phyloP scores from a whole-genome alignment of 2,329 filamentous ascomycete species.

The Tricladium varicosporioides region DNA sequence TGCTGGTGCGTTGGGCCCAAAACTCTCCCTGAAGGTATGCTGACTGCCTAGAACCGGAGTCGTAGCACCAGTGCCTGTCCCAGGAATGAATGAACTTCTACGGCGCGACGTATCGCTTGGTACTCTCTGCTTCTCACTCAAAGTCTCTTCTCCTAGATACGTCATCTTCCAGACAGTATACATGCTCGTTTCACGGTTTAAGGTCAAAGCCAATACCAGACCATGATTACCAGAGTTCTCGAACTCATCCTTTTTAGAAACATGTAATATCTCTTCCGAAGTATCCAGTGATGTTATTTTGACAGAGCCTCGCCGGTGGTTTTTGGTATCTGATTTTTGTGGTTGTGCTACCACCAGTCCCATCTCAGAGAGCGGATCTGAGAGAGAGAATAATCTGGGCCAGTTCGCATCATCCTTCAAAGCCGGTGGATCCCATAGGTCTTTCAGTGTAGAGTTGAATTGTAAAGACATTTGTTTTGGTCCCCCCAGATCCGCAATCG shows the following conservation, averaged over 20 bases:
- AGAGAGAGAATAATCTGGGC: conserved; percentile 78
- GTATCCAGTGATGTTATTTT: conserved; percentile 62
- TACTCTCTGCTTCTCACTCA: conserved; percentile 32
- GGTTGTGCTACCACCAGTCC: conserved; percentile 71
- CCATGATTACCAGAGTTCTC: conserved; percentile 40
- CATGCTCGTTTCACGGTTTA: conserved; percentile 71
- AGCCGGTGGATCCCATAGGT: conserved; percentile 54
- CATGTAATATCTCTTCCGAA: conserved; percentile 79
- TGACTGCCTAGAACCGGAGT: conserved; percentile 66
- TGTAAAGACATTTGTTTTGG: conserved; percentile 53
- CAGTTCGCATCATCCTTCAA: conserved; percentile 58
- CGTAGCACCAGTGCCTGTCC: conserved; percentile 69
- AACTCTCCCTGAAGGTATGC: conserved; percentile 71
- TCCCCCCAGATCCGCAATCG: conserved; percentile 54
- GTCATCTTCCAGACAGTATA: conserved; percentile 84
- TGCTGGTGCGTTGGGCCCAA: conserved; percentile 45
- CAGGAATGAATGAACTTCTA: conserved; percentile 61
- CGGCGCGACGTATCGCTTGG: conserved; percentile 45
- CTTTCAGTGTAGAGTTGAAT: conserved; percentile 53
- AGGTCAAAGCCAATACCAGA: conserved; percentile 75
- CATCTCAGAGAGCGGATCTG: conserved; percentile 81
- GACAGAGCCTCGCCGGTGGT: conserved; percentile 40
- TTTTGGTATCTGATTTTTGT: conserved; percentile 38
- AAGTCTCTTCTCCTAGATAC: conserved; percentile 68
- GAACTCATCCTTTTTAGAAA: conserved; percentile 65